phyloP scores from a whole-genome alignment of 2,329 filamentous ascomycete species.

The Eutypa lata region DNA sequence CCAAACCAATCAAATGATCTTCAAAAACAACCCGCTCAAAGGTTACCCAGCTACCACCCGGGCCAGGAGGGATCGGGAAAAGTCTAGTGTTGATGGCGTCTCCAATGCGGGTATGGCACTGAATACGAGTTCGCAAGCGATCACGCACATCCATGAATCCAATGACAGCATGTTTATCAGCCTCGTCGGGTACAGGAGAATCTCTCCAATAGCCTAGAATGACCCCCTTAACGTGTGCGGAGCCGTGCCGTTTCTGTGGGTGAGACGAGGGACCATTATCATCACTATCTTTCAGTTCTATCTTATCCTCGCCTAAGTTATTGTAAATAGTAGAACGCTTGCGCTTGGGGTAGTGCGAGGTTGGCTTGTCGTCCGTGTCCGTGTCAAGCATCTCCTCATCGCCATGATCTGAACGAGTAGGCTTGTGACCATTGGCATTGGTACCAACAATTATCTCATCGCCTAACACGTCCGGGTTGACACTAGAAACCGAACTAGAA shows the following conservation, averaged over 20 bases:
- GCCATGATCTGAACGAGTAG: constrained; percentile 34
- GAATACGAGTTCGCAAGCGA: constrained; percentile 57
- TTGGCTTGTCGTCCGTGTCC: constrained; percentile 34
- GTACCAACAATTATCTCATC: constrained; percentile 54
- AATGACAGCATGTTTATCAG: constrained; percentile 55
- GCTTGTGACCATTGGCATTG: constrained; percentile 37
- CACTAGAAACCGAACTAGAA: constrained; percentile 37
- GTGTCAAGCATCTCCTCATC: constrained; percentile 43
- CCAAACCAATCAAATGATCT: constrained; percentile 51
- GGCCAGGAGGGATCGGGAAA: constrained; percentile 50
- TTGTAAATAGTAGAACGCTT: constrained; percentile 51
- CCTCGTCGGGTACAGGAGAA: constrained; percentile 45
- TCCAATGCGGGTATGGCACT: constrained; percentile 46
- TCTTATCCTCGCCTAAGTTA: constrained; percentile 47
- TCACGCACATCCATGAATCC: constrained; percentile 62
- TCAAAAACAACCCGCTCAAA: constrained; percentile 60
- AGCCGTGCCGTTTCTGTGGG: constrained; percentile 23
- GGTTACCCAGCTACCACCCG: constrained; percentile 62
- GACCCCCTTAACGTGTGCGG: constrained; percentile 41
- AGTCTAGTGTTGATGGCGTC: constrained; percentile 42
- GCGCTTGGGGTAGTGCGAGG: constrained; percentile 49
- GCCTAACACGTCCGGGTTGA: constrained; percentile 38
- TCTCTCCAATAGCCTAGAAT: constrained; percentile 60
- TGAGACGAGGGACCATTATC: constrained; percentile 25
- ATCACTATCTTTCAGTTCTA: constrained; percentile 33